Evolutionary conservation across 306 rosid species (phyloP).

Genomic region (Quercus bicolor): DNA sequence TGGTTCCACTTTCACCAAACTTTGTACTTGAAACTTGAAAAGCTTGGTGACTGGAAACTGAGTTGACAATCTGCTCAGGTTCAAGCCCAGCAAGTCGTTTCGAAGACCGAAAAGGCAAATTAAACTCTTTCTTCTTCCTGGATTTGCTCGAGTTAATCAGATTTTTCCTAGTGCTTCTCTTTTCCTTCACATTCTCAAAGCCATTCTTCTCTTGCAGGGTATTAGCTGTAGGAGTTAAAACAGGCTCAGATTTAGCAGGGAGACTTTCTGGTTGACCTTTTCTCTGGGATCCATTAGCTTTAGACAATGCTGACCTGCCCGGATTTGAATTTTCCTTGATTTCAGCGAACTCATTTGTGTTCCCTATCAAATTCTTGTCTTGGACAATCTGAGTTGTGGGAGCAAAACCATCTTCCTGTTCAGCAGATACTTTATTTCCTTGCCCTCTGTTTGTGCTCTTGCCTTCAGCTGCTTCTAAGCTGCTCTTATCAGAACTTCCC

Average conservation of each 20-base stretch:
- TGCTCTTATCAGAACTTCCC: slow-evolving; percentile 27
- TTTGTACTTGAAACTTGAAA: slow-evolving; percentile 39
- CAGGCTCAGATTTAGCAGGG: slow-evolving; percentile 22
- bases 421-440: slow-evolving; percentile 22
- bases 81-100: slow-evolving; percentile 67
- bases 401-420: slow-evolving; percentile 22
- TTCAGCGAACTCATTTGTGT: slow-evolving; percentile 34
- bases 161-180: slow-evolving; percentile 3
- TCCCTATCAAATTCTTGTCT: slow-evolving; percentile 32
- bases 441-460: slow-evolving; percentile 29
- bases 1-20: slow-evolving; percentile 27
- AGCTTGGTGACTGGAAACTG: slow-evolving; percentile 31
- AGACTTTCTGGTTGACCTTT: not conserved
- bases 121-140: slow-evolving; percentile 34
- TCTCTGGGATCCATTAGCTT: slow-evolving; percentile 15
- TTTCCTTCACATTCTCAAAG: slow-evolving; percentile 13
- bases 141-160: slow-evolving; percentile 28
- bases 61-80: slow-evolving; percentile 40
- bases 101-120: slow-evolving; percentile 52
- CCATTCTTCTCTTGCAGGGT: slow-evolving; percentile 28
- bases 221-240: slow-evolving; percentile 26
- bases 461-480: slow-evolving; percentile 28
- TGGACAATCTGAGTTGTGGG: slow-evolving; percentile 27
- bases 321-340: slow-evolving; percentile 24
- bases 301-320: slow-evolving; percentile 18